A percentile compares a stretch with the other conserved stretches of the same genome.
phyloP scores from a whole-genome alignment of 1,284 basidiomycete genomes.

The Austroboletus novae-zelandiae region DNA sequence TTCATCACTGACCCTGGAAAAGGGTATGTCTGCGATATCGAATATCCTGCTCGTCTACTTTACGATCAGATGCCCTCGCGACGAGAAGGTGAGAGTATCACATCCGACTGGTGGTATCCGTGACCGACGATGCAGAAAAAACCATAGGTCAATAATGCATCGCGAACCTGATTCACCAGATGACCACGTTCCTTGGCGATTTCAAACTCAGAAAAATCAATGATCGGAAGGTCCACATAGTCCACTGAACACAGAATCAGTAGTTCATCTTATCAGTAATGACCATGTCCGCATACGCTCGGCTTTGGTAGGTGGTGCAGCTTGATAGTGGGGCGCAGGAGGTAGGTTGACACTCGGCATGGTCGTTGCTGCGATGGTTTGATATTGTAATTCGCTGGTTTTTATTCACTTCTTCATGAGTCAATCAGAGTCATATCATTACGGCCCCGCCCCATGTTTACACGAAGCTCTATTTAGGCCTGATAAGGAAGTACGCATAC shows the following conservation, averaged over 20 bases:
- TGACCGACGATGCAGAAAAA: constrained; percentile 67
- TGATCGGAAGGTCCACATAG: constrained; percentile 63
- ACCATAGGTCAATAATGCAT: constrained; percentile 59
- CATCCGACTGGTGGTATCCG: constrained; percentile 48
- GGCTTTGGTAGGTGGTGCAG: constrained; percentile 20
- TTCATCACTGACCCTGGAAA: constrained; percentile 48
- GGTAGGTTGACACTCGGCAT: constrained; percentile 19
- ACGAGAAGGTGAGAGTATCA: constrained; percentile 11
- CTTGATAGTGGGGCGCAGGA: constrained; percentile 19
- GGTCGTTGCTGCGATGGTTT: background rate
- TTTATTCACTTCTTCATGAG: too few relatives aligned
- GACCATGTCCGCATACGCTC: constrained; percentile 13
- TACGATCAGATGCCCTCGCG: background rate
- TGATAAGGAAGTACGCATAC: too few relatives aligned
- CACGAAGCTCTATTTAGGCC: too few relatives aligned
- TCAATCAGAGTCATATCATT: too few relatives aligned
- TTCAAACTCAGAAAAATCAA: constrained; percentile 57
- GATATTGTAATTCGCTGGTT: too few relatives aligned
- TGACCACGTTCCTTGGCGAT: constrained; percentile 46
- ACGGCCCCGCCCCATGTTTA: too few relatives aligned
- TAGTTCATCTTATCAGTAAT: background rate
- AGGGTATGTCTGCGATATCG: constrained; percentile 62
- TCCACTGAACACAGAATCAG: constrained; percentile 44
- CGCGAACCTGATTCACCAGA: constrained; percentile 48
- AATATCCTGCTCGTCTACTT: constrained; percentile 51